Evolutionary conservation across 805 yeast genomes (phyloP).

Genomic region (Ogataea naganishii): DNA sequence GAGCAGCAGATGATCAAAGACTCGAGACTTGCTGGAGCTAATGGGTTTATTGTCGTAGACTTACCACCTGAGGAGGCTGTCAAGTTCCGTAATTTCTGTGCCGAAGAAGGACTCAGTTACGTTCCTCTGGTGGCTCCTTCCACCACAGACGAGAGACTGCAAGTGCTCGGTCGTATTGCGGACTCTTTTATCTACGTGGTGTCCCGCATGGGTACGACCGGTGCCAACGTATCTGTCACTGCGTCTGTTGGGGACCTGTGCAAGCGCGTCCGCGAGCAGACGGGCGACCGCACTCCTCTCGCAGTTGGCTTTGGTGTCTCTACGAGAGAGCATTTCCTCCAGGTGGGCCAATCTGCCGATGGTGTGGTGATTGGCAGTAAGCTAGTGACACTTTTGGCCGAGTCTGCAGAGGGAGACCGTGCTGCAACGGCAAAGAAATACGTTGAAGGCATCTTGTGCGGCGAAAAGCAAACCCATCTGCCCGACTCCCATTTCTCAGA

Average conservation of each 20-base stretch:
- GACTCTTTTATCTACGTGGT: slow-evolving; percentile 96
- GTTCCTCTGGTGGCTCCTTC: slow-evolving; percentile 96
- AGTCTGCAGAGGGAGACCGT: slow-evolving; percentile 52
- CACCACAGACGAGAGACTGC: slow-evolving; percentile 83
- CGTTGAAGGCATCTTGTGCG: slow-evolving; percentile 61
- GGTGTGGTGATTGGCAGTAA: slow-evolving; percentile 96
- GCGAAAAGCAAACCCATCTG: slow-evolving; percentile 29
- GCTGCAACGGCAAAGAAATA: slow-evolving; percentile 57
- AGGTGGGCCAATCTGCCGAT: slow-evolving; percentile 76
- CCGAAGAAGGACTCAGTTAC: slow-evolving; percentile 64
- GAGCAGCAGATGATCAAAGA: slow-evolving; percentile 76
- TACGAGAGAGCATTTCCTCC: slow-evolving; percentile 80
- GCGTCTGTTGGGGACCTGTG: slow-evolving; percentile 59
- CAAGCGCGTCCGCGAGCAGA: slow-evolving; percentile 61
- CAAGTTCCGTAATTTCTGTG: slow-evolving; percentile 68
- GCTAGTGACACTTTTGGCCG: slow-evolving; percentile 62
- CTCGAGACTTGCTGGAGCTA: slow-evolving; percentile 83
- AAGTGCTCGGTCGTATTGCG: slow-evolving; percentile 72
- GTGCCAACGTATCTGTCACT: slow-evolving; percentile 64
- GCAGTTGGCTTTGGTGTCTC: slow-evolving; percentile 98
- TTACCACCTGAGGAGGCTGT: slow-evolving; percentile 97
- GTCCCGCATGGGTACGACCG: slow-evolving; percentile 97
- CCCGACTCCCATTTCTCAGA: slow-evolving; percentile 12
- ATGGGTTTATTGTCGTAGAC: slow-evolving; percentile 91
- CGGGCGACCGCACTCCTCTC: slow-evolving; percentile 68